Percentiles rank a stretch among this genome's conserved stretches.
Evolutionary conservation across 139 green algal genomes (phyloP).

Genomic region (Raphidocelis subcapitata): DNA sequence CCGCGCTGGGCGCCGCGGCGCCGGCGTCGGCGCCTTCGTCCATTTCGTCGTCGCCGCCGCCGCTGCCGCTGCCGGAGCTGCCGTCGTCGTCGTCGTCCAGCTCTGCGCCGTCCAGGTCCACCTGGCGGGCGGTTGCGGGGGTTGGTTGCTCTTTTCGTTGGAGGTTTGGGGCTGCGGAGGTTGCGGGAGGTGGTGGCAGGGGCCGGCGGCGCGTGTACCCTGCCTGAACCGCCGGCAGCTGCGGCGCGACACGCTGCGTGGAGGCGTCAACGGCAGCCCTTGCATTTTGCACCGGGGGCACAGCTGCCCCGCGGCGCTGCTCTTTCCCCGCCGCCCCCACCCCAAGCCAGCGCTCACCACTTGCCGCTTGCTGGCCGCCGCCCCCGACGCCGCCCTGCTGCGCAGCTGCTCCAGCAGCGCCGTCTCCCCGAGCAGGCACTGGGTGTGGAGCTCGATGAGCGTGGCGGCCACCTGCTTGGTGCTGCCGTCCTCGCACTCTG

Average conservation of each 20-base stretch:
- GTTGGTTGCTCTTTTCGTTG: neutral
- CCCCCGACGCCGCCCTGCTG: slow-evolving; percentile 17
- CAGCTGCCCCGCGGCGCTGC: no score
- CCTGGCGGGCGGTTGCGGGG: slow-evolving; percentile 22
- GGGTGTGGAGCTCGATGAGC: slow-evolving; percentile 52
- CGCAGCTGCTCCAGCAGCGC: slow-evolving; percentile 42
- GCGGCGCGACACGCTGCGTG: neutral
- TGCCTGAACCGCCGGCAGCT: neutral
- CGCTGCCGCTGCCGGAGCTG: slow-evolving; percentile 32
- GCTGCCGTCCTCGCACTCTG: slow-evolving; percentile 71
- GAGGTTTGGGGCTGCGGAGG: neutral
- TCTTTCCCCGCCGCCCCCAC: no score
- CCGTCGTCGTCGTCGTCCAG: slow-evolving; percentile 35
- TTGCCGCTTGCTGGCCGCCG: slow-evolving; percentile 40
- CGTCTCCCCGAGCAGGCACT: slow-evolving; percentile 40
- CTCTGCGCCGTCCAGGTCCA: slow-evolving; percentile 58
- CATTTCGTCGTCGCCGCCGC: slow-evolving; percentile 42
- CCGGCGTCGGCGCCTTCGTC: slow-evolving; percentile 22
- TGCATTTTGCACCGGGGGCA: no score
- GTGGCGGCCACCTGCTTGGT: slow-evolving; percentile 51
- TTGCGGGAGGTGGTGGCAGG: neutral
- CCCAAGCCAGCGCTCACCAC: slow-evolving; percentile 38
- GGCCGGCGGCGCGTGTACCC: neutral
- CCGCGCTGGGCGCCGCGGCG: neutral
- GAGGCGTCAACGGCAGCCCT: neutral